Evolutionary conservation across 192 early-diverging fungal species (phyloP), one percentile per base, ranked within the genome.

Genomic region (Backusella macrospora): DNA sequence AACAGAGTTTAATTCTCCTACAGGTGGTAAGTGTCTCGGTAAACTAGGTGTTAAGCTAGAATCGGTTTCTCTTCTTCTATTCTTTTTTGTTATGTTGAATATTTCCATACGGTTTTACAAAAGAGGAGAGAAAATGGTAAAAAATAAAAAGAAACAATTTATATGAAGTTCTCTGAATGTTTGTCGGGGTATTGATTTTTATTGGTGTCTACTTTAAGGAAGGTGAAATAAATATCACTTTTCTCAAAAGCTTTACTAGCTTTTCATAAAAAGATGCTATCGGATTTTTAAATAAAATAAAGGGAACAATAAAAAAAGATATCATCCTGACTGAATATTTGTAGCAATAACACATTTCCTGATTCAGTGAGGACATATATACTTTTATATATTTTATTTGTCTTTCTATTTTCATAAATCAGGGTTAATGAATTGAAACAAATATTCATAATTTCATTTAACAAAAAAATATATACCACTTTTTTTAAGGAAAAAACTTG

Each of bases 81-180:
- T 64, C 29, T 72, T 72, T 45, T 59, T 62, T 62, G 38, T 72
- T 45, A 72, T 72, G n/a, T 62, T 44, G 44, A 72, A 72, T 42
- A 72, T 44, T 64, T 72, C 71, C 71, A 74, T 68, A 8, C 38
- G 40, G 14, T 26, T 69, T 75, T 70, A 34, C 5, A 69, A 55
- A 38, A 18, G 23, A 42, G 34, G 64, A 76, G 40, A 70, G 63
- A 13, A 72, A 52, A 29, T 9, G 21, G 42, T 16, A 34, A 47
- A 26, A 68, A 68, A 68, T 23, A 68, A 18, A 18, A 23, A 46
- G 45, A 55, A 55, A 55, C 23, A 55, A 55, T 55, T 55, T 55
- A 55, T 55, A 55, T 55, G 52, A 55, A 23, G 52, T 55, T 55
- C 23, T 21, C 21, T 55, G 52, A 55, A 55, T 23, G 52, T 55